Evolutionary conservation across 495 filamentous ascomycete species (phyloP).

Genomic region (Talaromyces liani): DNA sequence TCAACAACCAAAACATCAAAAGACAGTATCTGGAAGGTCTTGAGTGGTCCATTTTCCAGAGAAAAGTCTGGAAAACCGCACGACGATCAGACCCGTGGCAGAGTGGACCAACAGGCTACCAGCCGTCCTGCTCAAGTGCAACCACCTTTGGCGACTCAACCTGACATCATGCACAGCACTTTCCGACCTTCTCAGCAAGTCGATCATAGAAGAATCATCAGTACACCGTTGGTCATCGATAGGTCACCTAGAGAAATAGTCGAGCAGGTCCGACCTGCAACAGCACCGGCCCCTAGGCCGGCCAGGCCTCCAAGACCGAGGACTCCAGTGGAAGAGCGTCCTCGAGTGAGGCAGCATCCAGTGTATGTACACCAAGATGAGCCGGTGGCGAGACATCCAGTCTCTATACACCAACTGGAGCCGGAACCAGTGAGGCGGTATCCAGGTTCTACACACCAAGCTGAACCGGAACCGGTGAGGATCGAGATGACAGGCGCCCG

Average conservation of each 20-base stretch:
- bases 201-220: background rate
- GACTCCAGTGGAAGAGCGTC: conserved; percentile 1
- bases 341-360: background rate
- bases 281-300: background rate
- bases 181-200: background rate
- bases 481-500: background rate
- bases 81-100: background rate
- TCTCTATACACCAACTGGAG: background rate
- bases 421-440: background rate
- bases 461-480: background rate
- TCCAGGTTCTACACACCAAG: background rate
- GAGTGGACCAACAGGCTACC: background rate
- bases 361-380: background rate
- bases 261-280: background rate
- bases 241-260: background rate
- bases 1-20: conserved; percentile 9
- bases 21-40: background rate
- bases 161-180: background rate
- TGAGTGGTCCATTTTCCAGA: background rate
- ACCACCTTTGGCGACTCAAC: background rate
- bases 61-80: background rate
- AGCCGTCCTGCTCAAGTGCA: background rate
- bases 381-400: background rate
- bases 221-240: background rate
- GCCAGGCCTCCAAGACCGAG: background rate